Conservation (phyloP, 768 basidiomycete genomes). For the Podaxis carcinomalis region DNA sequence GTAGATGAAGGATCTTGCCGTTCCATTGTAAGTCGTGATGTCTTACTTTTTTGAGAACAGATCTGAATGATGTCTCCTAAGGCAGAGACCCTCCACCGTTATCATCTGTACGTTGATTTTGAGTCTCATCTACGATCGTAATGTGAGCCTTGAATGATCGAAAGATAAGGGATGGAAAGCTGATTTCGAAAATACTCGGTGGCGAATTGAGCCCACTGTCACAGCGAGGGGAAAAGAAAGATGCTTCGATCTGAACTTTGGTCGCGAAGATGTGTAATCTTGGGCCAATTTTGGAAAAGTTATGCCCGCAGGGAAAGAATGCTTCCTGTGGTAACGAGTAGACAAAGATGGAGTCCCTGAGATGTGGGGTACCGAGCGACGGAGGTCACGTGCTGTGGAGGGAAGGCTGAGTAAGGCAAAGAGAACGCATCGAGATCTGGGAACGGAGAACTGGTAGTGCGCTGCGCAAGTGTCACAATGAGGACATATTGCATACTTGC, state of each 20-base stretch:
- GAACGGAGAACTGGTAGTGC: neutral
- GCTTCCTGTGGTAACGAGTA: neutral
- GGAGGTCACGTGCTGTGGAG: slow-evolving; percentile 1
- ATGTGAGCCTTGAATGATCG: neutral
- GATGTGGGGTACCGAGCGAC: neutral
- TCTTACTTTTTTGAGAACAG: neutral
- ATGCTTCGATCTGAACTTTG: neutral
- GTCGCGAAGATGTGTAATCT: neutral
- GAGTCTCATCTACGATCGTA: neutral
- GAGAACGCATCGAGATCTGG: neutral
- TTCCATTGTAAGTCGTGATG: neutral
- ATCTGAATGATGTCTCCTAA: neutral
- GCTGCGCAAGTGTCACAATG: neutral
- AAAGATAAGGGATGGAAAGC: neutral
- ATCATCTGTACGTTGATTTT: neutral
- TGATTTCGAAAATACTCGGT: neutral
- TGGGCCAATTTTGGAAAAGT: neutral
- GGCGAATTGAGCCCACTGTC: neutral
- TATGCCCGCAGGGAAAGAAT: neutral
- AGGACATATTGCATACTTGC: neutral
- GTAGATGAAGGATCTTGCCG: slow-evolving; percentile 5
- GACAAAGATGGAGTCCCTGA: slow-evolving; percentile 1
- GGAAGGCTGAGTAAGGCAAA: neutral
- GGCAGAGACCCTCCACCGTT: neutral
- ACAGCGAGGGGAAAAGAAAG: neutral